These are phyloP conservation scores for Trichocomaceae sp. DNA, from an alignment of 2,329 filamentous ascomycete genomes.

Conservation along the genomic window DNA sequence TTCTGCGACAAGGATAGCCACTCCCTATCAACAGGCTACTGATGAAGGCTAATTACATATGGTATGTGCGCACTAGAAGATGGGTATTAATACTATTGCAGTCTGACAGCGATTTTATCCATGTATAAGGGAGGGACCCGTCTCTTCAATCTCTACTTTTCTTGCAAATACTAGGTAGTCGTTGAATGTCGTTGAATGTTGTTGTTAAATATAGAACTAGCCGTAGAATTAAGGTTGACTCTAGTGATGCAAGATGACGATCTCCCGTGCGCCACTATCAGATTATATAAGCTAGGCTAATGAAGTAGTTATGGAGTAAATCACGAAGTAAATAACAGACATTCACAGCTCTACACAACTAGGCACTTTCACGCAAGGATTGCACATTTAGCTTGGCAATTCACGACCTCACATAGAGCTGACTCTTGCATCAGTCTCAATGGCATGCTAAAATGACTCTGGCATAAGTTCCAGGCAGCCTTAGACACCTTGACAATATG, in stretches of 20 bases:
- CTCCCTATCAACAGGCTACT: neutral
- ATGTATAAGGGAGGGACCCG: no score
- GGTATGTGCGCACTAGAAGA: neutral
- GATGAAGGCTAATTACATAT: neutral
- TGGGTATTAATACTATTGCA: no score
- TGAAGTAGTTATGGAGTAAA: no score
- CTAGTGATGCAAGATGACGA: neutral
- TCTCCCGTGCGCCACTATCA: neutral
- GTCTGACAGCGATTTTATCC: no score
- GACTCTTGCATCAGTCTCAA: no score
- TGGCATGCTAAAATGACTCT: no score
- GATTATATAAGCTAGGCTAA: neutral
- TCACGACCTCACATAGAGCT: no score
- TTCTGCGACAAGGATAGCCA: neutral
- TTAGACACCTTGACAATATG: no score
- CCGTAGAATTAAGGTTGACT: neutral
- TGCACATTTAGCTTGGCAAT: neutral
- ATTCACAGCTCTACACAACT: neutral
- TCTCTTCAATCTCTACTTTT: no score
- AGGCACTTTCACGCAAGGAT: neutral
- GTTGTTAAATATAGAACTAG: neutral
- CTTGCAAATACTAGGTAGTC: no score
- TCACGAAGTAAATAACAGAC: no score
- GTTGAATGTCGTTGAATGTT: neutral
- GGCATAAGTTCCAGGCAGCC: no score